Base-by-base conservation (phyloP, 768 basidiomycete genomes). In the Kwoniella sp. region DNA sequence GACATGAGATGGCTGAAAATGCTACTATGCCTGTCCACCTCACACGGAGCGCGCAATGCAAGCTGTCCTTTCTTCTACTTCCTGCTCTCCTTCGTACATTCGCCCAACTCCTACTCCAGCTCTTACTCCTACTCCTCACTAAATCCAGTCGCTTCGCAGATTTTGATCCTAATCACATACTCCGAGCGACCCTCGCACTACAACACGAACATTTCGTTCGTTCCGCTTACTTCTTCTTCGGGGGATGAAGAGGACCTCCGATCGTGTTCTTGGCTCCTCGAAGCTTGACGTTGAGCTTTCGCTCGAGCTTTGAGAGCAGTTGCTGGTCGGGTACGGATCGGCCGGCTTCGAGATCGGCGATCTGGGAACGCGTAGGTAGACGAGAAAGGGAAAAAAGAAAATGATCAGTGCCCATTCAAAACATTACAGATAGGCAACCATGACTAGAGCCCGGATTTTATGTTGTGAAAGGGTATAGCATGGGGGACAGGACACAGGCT, bases 271-370 rank as follows among this genome's bases (percentile, higher is more conserved):
- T 63, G 17, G 79, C 81, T 88, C 93, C 93, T 78, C 93, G 87
- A 68, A 97, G 86, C 81, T 95, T 97, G 73, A 96, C 89, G 52
- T 87, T 88, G 69, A 97, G 85, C 30, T 82, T 82, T 60, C 92
- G 86, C 83, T 97, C 94, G 70, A 96, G 87, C 85, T 96, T 95
- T 61, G 85, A 84, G 31, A 97, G 87, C 73, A 96, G 87, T 77
- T 92, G 90, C 47, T 90, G 82, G 75, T 89, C 93, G 30, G 93
- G 93, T 41, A 92, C 86, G 31, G 93, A 93, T 81, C 87, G 89
- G 61, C 91, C 88, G 2, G 89, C 85, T 81, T 96, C 93, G 79
- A 95, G 92, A 73, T 93, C 93, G 52, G 72, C 69, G 57, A 80
- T 76, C 78, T 79, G 56, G 34, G 34, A 5, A 34, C n/a, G n/a